Base-by-base conservation (phyloP, 2,329 filamentous ascomycete genomes). In the Penicillium fuscoglaucum region DNA sequence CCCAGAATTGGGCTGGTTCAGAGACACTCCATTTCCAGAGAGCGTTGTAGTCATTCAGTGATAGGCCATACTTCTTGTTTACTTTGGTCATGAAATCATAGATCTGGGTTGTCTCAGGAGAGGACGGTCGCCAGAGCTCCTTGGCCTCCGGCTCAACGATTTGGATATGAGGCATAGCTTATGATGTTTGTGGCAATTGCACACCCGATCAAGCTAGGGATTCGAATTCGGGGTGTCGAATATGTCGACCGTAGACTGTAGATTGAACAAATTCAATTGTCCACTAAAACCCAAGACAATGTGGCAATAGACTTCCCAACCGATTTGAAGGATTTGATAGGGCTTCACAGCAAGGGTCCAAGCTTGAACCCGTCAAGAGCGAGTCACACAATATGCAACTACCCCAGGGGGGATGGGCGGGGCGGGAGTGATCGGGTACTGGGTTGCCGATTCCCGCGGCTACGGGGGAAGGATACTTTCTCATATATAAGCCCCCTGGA, bases 1-100 rank as follows among this genome's bases (percentile, higher is more conserved):
- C 86, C 93, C 93, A 98, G 74, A 97, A 96, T 1, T 82, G 78
- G 26, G 86, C 82, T 8, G 91, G 82, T 66, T 93, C 82, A 8
- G 88, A 84, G 62, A 95, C 83, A 64, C 91, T 96, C 93, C 93
- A 98, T 71, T 84, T 78, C 78, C 93, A 90, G 9, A 98, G 83
- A n/a, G 85, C 85, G 21, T 87, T 78, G 70, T 96, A 96, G 61
- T 81, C 85, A 19, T 80, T 72, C 47, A 95, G 79, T 24, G 79
- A 72, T 56, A 91, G 74, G 12, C 78, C 76, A 69, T 93, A 84
- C 67, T 88, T 89, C 61, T 83, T 72, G 74, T 89, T 91, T 63
- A 96, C 81, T 52, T 80, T 79, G 66, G 87, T 80, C 64, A 91
- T 82, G 73, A 95, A 96, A 51, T 80, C 80, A 78, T 84, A 87